Conservation (phyloP, 441 rosid genomes). For the Sinapis alba region DNA sequence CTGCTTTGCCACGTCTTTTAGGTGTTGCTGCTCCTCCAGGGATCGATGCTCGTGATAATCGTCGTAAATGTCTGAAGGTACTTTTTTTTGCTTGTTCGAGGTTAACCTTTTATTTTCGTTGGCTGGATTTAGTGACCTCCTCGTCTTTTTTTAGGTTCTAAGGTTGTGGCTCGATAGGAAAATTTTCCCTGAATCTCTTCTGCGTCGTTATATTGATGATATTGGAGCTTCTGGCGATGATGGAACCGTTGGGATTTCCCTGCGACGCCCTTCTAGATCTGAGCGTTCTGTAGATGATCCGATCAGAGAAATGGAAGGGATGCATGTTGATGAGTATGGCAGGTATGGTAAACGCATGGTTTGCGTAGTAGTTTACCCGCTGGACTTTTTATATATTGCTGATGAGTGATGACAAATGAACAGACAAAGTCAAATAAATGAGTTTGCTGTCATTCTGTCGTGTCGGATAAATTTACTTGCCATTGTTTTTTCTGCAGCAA, state of each 20-base stretch:
- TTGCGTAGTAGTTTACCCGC: conserved; percentile 11
- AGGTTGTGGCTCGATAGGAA: conserved; percentile 93
- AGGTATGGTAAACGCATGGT: conserved; percentile 52
- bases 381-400: conserved; percentile 1
- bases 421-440: not conserved
- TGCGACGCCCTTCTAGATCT: conserved; percentile 83
- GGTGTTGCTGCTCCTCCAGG: conserved; percentile 98
- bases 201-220: conserved; percentile 80
- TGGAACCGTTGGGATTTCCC: conserved; percentile 59
- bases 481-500: conserved; percentile 56
- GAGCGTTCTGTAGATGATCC: conserved; percentile 98
- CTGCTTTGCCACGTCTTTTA: conserved; percentile 92
- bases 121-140: conserved; percentile 30
- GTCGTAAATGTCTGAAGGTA: conserved; percentile 96
- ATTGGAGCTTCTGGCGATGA: conserved; percentile 84
- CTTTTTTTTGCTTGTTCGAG: conserved; percentile 7
- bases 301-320: conserved; percentile 98
- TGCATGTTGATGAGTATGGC: conserved; percentile 99
- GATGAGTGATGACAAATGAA: conserved; percentile 21
- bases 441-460: conserved; percentile 6
- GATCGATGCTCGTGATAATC: conserved; percentile 84
- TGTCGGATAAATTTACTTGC: conserved; percentile 24
- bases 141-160: conserved; percentile 59
- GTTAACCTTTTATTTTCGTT: conserved; percentile 10
- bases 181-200: conserved; percentile 77